A percentile compares a stretch with the other conserved stretches of the same genome.
Conservation (phyloP, 176 grass and related monocot genomes). For the Ampelocalamus luodianensis region DNA sequence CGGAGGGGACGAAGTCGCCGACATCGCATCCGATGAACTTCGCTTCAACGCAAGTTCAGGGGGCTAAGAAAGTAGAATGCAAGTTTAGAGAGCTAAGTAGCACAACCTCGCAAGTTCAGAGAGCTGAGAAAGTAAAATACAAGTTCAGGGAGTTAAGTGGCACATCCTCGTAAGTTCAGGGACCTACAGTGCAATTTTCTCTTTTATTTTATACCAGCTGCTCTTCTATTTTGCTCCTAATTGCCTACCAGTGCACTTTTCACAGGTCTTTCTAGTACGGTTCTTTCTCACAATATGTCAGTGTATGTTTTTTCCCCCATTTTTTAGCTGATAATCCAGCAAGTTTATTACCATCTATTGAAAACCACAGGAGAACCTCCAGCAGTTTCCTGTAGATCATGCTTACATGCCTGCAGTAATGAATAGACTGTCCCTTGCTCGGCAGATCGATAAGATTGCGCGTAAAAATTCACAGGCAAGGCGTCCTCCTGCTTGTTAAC, state of each 20-base stretch:
- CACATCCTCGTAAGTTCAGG: no score
- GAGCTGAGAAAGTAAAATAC: no score
- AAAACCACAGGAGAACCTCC: conserved; percentile 75
- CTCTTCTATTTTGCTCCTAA: neutral
- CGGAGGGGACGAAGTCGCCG: no score
- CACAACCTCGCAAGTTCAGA: no score
- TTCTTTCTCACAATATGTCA: neutral
- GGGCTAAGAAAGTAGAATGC: no score
- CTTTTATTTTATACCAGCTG: neutral
- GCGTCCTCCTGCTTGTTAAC: neutral
- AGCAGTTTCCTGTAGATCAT: conserved; percentile 84
- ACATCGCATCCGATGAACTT: no score
- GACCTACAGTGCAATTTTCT: no score
- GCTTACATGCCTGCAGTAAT: conserved; percentile 79
- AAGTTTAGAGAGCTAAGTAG: no score
- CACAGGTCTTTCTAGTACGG: neutral
- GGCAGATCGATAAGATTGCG: conserved; percentile 77
- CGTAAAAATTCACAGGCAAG: conserved; percentile 78
- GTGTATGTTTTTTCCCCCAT: neutral
- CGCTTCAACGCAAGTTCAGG: no score
- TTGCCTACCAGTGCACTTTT: neutral
- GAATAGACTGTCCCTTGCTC: conserved; percentile 74
- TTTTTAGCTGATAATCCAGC: conserved; percentile 18
- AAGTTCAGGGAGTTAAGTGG: no score
- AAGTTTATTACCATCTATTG: conserved; percentile 40